A percentile compares a stretch with the other conserved stretches of the same genome.
Conservation (phyloP, 768 basidiomycete genomes). For the Suillus plorans region DNA sequence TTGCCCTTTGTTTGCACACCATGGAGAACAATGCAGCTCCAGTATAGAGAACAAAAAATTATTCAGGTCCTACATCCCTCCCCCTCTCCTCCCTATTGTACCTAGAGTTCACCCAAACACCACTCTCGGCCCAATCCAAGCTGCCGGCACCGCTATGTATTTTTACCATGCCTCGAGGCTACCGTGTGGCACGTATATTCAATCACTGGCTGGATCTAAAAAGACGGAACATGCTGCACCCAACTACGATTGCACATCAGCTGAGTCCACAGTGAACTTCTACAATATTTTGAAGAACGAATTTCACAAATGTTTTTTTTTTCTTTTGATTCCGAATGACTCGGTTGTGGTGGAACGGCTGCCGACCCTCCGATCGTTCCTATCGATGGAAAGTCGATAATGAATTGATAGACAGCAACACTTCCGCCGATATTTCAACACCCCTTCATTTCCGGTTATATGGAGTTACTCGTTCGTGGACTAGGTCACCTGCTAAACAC, state of each 20-base stretch:
- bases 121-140: constrained; percentile 12
- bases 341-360: constrained; percentile 8
- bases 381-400: constrained; percentile 20
- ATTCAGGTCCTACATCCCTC: background rate
- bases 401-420: constrained; percentile 13
- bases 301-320: background rate
- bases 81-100: constrained; percentile 2
- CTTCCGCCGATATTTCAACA: constrained; percentile 11
- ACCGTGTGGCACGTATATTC: constrained; percentile 4
- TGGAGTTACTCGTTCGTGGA: constrained; percentile 8
- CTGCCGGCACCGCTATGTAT: constrained; percentile 14
- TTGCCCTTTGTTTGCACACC: constrained; percentile 13
- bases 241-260: constrained; percentile 4
- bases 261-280: background rate
- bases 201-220: background rate
- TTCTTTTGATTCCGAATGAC: background rate
- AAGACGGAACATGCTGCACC: constrained; percentile 3
- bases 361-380: constrained; percentile 13
- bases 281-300: background rate
- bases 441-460: constrained; percentile 5
- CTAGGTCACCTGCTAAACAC: constrained; percentile 9
- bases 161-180: constrained; percentile 26
- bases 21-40: background rate
- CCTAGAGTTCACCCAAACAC: background rate
- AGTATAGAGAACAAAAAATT: background rate